These are phyloP conservation scores for Alternaria novae-zelandiae DNA, from an alignment of 2,329 filamentous ascomycete genomes.

Conservation along the genomic window DNA sequence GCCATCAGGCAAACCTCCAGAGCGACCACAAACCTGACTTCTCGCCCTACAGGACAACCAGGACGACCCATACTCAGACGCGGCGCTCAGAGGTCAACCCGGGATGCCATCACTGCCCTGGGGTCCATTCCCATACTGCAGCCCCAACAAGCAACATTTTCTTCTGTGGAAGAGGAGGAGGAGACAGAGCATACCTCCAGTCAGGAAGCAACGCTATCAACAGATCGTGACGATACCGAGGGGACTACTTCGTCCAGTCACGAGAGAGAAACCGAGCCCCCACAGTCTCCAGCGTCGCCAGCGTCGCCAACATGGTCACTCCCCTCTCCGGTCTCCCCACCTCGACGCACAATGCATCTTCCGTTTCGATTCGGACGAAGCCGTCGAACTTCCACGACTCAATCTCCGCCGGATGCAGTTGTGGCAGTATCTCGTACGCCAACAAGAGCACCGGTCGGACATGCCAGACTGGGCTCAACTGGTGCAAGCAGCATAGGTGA, in stretches of 20 bases:
- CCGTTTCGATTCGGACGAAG: conserved; percentile 27
- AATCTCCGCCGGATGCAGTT: conserved; percentile 2
- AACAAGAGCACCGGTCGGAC: conserved; percentile 2
- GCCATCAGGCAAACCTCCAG: conserved; percentile 29
- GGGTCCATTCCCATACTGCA: conserved; percentile 34
- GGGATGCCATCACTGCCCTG: conserved; percentile 35
- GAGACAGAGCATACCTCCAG: conserved; percentile 2
- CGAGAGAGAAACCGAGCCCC: conserved; percentile 1
- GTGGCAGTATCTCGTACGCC: conserved; percentile 15
- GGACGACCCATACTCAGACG: conserved; percentile 33
- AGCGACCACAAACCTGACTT: conserved; percentile 2
- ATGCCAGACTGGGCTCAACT: conserved; percentile 9
- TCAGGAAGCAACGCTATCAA: not conserved
- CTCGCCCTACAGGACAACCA: conserved; percentile 7
- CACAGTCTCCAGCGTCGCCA: conserved; percentile 3
- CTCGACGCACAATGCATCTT: conserved; percentile 21
- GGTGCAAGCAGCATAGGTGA: conserved; percentile 17
- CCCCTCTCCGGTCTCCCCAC: not conserved
- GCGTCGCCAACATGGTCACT: conserved; percentile 4
- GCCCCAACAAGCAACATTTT: conserved; percentile 30
- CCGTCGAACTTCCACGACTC: not conserved
- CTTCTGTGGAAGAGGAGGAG: conserved; percentile 26
- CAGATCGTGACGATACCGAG: conserved; percentile 7
- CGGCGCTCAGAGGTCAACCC: conserved; percentile 39
- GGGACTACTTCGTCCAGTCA: not conserved